Evolutionary conservation across 768 basidiomycete genomes (phyloP).

Genomic region (Trametes gibbosa): DNA sequence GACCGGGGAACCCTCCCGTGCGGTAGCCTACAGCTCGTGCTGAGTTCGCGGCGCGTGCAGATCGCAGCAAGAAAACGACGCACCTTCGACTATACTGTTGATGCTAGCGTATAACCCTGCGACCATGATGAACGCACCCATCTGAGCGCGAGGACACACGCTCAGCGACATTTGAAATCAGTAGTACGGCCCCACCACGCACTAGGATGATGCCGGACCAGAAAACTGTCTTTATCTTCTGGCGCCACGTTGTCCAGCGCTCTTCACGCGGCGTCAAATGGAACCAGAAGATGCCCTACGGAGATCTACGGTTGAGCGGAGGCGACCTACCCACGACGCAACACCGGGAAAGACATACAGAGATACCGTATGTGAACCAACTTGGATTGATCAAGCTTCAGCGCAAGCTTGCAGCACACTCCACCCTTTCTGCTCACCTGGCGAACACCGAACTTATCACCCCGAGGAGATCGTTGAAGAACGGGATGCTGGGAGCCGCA

Average conservation of each 20-base stretch:
- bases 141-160: constrained; percentile 7
- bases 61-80: background rate
- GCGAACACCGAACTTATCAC: constrained; percentile 31
- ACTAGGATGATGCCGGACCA: constrained; percentile 25
- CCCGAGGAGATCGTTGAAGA: constrained; percentile 33
- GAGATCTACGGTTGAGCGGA: background rate
- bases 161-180: background rate
- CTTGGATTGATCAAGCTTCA: background rate
- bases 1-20: constrained; percentile 24
- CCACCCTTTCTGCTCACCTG: constrained; percentile 17
- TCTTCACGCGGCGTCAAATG: constrained; percentile 24
- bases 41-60: background rate
- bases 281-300: constrained; percentile 30
- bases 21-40: constrained; percentile 23
- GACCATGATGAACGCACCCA: constrained; percentile 32
- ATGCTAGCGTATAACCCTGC: constrained; percentile 31
- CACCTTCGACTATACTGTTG: constrained; percentile 27
- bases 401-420: no score
- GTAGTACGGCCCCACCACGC: background rate
- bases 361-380: constrained; percentile 33
- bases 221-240: constrained; percentile 26
- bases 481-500: constrained; percentile 24
- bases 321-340: no score
- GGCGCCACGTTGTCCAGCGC: constrained; percentile 25
- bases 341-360: constrained; percentile 9